Base-by-base conservation (phyloP, 2,329 filamentous ascomycete species). In the Cryphonectria radicalis region DNA sequence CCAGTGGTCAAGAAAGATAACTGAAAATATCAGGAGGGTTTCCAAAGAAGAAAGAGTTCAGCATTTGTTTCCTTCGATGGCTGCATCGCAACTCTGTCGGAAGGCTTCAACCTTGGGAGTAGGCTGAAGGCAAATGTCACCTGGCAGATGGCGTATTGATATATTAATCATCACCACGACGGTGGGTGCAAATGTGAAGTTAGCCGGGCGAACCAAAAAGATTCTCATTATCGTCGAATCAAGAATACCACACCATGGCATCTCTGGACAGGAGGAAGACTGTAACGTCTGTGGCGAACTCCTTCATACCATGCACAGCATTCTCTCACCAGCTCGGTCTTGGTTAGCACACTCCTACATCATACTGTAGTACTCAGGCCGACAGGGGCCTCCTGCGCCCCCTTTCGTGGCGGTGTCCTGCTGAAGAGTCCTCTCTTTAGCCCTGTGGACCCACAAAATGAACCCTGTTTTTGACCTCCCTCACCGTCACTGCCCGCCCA, bases 361-460 rank as follows among this genome's bases (percentile, higher is more conserved):
- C 42, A 14, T 19, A 17, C 22, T n/a, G 46, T 7, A 22, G 32
- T 10, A n/a, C 22, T 66, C 64, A 66, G 64, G 64, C 40, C 46
- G 64, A 22, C 64, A 37, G 46, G 64, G 64, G 35, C 35, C 28
- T 66, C 32, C 43, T 66, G 64, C 64, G 64, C 64, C 64, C 43
- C 64, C 22, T 66, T 66, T 25, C 37, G 64, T 66, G 64, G 64
- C 64, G 13, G 64, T 65, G 63, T 65, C 28, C 25, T 32, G 55
- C 55, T 59, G 59, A 22, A 35, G 32, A 62, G 17, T 53, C 42
- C 63, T 22, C 17, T 19, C 4, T 19, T 5, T 42, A 32, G 19
- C 32, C 43, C 46, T 50, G 46, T 6, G 19, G 64, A 55, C 46
- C 64, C 64, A 66, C 35, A 66, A 37, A 37, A 55, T 13, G 28